Evolutionary conservation across 768 basidiomycete species (phyloP).

Genomic region (Mycena leptocephala): DNA sequence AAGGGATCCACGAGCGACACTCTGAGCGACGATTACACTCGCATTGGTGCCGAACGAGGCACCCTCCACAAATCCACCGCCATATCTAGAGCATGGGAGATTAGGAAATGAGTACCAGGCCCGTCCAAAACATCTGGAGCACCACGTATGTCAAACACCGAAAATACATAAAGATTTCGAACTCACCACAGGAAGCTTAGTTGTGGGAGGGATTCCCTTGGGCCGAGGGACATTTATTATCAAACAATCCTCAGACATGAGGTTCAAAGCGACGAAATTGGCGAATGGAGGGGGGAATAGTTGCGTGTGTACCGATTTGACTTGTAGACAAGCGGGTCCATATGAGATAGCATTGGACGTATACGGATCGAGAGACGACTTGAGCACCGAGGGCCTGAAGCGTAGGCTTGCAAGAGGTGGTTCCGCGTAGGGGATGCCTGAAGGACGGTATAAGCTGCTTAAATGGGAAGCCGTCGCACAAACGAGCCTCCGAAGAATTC

Average conservation of each 20-base stretch:
- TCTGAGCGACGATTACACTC: constrained; percentile 14
- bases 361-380: not conserved
- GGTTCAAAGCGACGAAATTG: not conserved
- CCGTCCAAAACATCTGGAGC: constrained; percentile 13
- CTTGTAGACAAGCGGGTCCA: not conserved
- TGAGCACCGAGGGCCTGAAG: not conserved
- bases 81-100: not conserved
- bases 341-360: not conserved
- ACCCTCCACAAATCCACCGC: not conserved
- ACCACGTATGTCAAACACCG: not conserved
- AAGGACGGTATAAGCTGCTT: not conserved
- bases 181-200: constrained; percentile 7
- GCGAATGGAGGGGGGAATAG: not conserved
- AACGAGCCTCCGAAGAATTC: not conserved
- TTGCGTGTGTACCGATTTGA: not conserved
- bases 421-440: not conserved
- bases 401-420: not conserved
- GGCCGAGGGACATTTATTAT: constrained; percentile 4
- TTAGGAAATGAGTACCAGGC: not conserved
- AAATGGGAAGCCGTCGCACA: not conserved
- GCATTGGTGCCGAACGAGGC: not conserved
- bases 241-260: constrained; percentile 20
- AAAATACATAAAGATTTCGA: not conserved
- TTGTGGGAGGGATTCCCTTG: not conserved
- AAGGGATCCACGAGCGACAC: constrained; percentile 44